These are phyloP conservation scores for Breynia disticha DNA, from an alignment of 441 rosid species.

Conservation along the genomic window DNA sequence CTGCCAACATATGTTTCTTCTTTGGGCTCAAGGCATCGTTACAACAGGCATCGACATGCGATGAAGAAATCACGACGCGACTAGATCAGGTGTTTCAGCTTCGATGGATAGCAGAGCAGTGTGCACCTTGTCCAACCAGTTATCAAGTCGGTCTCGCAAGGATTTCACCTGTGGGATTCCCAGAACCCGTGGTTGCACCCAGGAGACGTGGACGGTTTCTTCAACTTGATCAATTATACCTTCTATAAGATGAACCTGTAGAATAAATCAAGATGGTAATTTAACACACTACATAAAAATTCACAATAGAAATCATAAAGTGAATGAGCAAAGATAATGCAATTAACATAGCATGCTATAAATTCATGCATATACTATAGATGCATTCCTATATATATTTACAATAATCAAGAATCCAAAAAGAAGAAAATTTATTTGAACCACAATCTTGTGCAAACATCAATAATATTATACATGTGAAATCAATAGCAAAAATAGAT, in stretches of 20 bases:
- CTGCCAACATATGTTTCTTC: neutral
- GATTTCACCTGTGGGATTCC: slow-evolving; percentile 80
- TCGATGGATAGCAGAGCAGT: slow-evolving; percentile 66
- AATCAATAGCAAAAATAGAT: no score
- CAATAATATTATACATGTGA: no score
- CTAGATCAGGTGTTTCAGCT: slow-evolving; percentile 95
- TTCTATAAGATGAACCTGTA: slow-evolving; percentile 73
- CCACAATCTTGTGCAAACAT: no score
- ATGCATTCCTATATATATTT: no score
- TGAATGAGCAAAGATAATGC: neutral
- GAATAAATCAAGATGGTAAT: neutral
- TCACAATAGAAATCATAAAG: neutral
- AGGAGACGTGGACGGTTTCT: slow-evolving; percentile 78
- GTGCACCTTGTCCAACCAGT: slow-evolving; percentile 75
- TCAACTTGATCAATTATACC: slow-evolving; percentile 86
- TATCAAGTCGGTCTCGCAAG: slow-evolving; percentile 61
- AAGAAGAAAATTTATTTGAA: no score
- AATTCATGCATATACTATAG: no score
- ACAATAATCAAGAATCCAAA: no score
- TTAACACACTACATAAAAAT: neutral
- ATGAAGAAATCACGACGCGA: slow-evolving; percentile 39
- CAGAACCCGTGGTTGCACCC: slow-evolving; percentile 98
- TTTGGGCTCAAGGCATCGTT: slow-evolving; percentile 10
- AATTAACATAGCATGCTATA: no score
- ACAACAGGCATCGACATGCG: slow-evolving; percentile 13